Evolutionary conservation across 495 filamentous ascomycete species (phyloP), one percentile per base, ranked within the genome.

Genomic region (Penicillium cinerascens): DNA sequence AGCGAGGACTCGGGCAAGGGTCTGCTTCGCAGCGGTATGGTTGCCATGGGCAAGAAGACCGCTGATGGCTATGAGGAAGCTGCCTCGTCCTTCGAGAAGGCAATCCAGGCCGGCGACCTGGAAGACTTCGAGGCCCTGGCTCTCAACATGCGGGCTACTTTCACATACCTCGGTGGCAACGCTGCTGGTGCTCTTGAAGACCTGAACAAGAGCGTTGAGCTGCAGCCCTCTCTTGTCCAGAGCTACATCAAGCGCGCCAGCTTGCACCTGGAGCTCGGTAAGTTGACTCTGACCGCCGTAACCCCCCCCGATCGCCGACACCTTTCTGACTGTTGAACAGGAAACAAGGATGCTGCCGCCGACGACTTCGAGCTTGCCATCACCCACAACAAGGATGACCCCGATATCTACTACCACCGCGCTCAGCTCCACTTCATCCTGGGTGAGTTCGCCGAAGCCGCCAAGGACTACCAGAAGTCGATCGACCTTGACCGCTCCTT

Each of bases 321-420:
- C 16, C 15, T 26, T 48, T 27, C 60, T 64, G 55, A 60, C 49
- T 55, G 33, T 44, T 39, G 9, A 35, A 40, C 48, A 95, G 91
- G 89, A 50, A 84, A 93, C 64, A 89, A 89, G 49, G 89, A 95
- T 17, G 84, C 84, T 55, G 95, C 93, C 26, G 84, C 88, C 25
- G 80, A 85, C 54, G 93, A 99, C 68, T 96, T 99, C 60, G 85
- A 87, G 50, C 79, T 85, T 54, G 93, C 93, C 16, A 85, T 93
- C 66, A 78, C 77, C 46, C 88, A 96, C 66, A 92, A 97, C 72
- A 78, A 83, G 50, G 81, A 88, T 33, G 93, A 99, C 65, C 92
- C 93, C 8, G 93, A 99, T 63, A 96, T 99, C 68, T 99, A 91
- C 82, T 99, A 99, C 72, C 95, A 99, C 77, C 91, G 93, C 55